Conservation (phyloP, 2,329 filamentous ascomycete genomes). For the Pyrenophora tritici-repentis region DNA sequence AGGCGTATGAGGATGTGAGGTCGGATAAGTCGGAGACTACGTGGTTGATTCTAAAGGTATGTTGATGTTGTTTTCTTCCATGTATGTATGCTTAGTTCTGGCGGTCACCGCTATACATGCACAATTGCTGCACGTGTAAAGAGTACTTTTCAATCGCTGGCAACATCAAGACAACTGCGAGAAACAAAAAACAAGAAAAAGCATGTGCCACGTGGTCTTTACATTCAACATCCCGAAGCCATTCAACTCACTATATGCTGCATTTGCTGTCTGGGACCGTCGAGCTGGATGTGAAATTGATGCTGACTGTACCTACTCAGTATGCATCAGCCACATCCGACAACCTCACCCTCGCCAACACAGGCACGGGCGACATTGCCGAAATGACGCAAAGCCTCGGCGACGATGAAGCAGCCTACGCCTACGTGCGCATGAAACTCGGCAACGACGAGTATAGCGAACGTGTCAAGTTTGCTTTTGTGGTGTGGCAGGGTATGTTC, state of each 20-base stretch:
- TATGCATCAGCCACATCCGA: slow-evolving; percentile 56
- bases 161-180: too few species aligned
- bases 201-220: too few species aligned
- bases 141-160: too few species aligned
- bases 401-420: slow-evolving; percentile 67
- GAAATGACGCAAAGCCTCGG: slow-evolving; percentile 64
- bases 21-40: slow-evolving; percentile 68
- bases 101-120: too few species aligned
- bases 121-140: too few species aligned
- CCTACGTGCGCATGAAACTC: slow-evolving; percentile 63
- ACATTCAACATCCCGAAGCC: background rate
- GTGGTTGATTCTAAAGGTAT: slow-evolving; percentile 69
- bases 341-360: slow-evolving; percentile 60
- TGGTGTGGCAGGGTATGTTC: slow-evolving; percentile 69
- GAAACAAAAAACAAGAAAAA: too few species aligned
- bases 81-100: background rate
- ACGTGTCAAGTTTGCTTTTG: slow-evolving; percentile 69
- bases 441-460: slow-evolving; percentile 73
- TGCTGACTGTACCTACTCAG: background rate
- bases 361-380: slow-evolving; percentile 64
- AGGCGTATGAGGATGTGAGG: slow-evolving; percentile 70
- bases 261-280: too few species aligned
- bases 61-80: background rate
- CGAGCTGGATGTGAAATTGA: too few species aligned
- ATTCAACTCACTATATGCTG: too few species aligned